Percentiles rank a stretch among this genome's conserved stretches.
Evolutionary conservation across 306 rosid species (phyloP).

Genomic region (Fragaria vesca): DNA sequence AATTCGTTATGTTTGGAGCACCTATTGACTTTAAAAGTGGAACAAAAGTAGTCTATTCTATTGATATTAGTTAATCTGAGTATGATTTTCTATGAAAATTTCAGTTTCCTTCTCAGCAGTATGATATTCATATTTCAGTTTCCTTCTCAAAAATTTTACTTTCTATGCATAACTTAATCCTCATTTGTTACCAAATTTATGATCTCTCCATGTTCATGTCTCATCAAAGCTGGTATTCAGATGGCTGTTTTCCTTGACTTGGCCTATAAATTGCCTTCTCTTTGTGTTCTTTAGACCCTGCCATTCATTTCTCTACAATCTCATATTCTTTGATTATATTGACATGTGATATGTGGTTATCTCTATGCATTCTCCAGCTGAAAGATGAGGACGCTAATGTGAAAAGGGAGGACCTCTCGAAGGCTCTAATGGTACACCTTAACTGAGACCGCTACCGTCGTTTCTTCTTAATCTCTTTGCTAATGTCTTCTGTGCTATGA

Average conservation of each 20-base stretch:
- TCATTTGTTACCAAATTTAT: not conserved
- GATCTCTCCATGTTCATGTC: not conserved
- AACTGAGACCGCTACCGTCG: slow-evolving; percentile 15
- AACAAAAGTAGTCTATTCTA: not conserved
- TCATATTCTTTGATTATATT: slow-evolving; percentile 21
- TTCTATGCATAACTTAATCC: not conserved
- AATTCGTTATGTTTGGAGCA: not conserved
- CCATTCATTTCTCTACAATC: slow-evolving; percentile 13
- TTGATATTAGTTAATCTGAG: not conserved
- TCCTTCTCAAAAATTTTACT: not conserved
- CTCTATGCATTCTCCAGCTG: slow-evolving; percentile 43
- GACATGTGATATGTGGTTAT: slow-evolving; percentile 32
- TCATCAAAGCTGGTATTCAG: not conserved
- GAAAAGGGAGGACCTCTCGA: slow-evolving; percentile 76
- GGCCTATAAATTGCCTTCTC: not conserved
- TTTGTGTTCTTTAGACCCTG: not conserved
- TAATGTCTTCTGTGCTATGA: slow-evolving; percentile 6
- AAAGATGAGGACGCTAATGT: slow-evolving; percentile 55
- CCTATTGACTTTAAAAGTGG: not conserved
- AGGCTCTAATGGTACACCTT: slow-evolving; percentile 75
- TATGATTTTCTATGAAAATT: not conserved
- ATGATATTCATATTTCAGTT: not conserved
- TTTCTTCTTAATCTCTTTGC: slow-evolving; percentile 6
- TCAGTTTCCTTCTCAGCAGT: too few species aligned
- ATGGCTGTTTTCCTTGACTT: not conserved